These are phyloP conservation scores for Domatiomyces globalis DNA, from an alignment of 2,329 filamentous ascomycete species.

Conservation along the genomic window DNA sequence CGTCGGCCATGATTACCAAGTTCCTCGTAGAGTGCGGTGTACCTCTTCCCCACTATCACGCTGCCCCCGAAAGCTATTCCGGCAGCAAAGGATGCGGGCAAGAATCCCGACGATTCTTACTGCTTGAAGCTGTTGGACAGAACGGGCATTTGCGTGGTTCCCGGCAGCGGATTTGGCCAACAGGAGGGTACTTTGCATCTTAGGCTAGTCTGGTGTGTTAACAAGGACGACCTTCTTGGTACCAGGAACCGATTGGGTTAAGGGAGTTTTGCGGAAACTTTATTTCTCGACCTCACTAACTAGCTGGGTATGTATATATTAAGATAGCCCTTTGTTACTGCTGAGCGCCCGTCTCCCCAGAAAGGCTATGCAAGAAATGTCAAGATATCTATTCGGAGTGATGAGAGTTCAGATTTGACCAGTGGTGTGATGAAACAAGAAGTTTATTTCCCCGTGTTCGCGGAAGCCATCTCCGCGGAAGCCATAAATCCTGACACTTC, in stretches of 20 bases:
- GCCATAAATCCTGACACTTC: too few species aligned
- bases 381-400: too few species aligned
- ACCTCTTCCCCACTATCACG: slow-evolving; percentile 90
- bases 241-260: slow-evolving; percentile 90
- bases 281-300: too few species aligned
- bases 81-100: slow-evolving; percentile 59
- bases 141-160: slow-evolving; percentile 87
- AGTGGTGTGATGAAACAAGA: neutral
- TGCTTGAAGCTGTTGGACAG: slow-evolving; percentile 79
- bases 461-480: too few species aligned
- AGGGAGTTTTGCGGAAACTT: too few species aligned
- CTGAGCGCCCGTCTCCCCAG: neutral
- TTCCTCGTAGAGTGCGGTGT: slow-evolving; percentile 81
- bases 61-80: slow-evolving; percentile 62
- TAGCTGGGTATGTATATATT: neutral
- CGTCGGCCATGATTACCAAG: slow-evolving; percentile 83
- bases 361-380: neutral
- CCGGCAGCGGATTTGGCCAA: slow-evolving; percentile 87
- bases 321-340: neutral
- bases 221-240: slow-evolving; percentile 73
- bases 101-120: slow-evolving; percentile 83
- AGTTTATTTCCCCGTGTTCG: neutral
- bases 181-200: slow-evolving; percentile 85
- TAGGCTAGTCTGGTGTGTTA: slow-evolving; percentile 13
- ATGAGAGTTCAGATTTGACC: neutral